Conservation (phyloP, 2,329 filamentous ascomycete species). For the Diplodia intermedia region DNA sequence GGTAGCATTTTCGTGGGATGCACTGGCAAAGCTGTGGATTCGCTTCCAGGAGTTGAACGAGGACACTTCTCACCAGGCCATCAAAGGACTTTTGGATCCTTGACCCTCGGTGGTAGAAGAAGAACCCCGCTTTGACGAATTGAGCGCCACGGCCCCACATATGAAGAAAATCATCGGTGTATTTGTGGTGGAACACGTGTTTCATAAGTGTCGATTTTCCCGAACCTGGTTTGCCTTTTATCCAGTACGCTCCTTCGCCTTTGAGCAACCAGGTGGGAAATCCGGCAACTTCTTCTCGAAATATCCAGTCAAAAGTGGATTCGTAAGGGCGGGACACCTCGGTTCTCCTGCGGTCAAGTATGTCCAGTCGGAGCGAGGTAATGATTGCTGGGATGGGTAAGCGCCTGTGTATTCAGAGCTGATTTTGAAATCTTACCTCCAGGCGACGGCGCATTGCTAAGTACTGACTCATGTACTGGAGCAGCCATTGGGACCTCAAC, state of each 20-base stretch:
- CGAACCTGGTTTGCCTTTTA: conserved; percentile 55
- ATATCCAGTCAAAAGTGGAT: conserved; percentile 13
- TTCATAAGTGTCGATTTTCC: conserved; percentile 57
- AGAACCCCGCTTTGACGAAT: conserved; percentile 48
- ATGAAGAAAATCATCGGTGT: conserved; percentile 40
- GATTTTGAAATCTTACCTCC: neutral
- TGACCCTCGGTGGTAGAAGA: conserved; percentile 53
- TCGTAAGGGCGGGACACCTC: neutral
- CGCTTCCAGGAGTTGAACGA: conserved; percentile 43
- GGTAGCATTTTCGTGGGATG: neutral
- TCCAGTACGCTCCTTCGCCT: conserved; percentile 36
- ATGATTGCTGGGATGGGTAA: neutral
- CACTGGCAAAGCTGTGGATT: neutral
- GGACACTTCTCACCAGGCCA: conserved; percentile 49
- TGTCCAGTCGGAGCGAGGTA: neutral
- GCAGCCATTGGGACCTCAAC: rapidly evolving
- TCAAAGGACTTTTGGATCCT: conserved; percentile 51
- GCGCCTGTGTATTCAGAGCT: neutral
- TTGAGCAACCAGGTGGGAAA: neutral
- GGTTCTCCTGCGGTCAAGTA: neutral
- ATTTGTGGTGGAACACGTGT: conserved; percentile 28
- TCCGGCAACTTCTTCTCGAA: neutral
- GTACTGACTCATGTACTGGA: rapidly evolving
- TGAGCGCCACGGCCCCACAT: conserved; percentile 41
- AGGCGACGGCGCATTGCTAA: rapidly evolving